These are phyloP conservation scores for Trichoderma asperelloides DNA, from an alignment of 495 filamentous ascomycete genomes.

Conservation along the genomic window DNA sequence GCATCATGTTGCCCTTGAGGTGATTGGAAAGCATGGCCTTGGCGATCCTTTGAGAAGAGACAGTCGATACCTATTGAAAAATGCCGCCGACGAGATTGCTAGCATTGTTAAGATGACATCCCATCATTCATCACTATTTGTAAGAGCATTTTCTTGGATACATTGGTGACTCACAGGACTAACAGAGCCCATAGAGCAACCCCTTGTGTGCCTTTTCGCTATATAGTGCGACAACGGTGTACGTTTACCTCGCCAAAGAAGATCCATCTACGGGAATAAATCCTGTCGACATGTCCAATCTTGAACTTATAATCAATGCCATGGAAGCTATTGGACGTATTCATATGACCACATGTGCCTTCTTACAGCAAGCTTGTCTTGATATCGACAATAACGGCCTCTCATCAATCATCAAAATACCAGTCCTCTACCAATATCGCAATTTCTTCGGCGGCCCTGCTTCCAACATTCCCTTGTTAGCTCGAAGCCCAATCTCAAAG, in stretches of 20 bases:
- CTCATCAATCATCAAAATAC: slow-evolving; percentile 9
- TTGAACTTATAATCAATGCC: slow-evolving; percentile 30
- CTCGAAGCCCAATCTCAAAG: slow-evolving; percentile 21
- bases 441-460: slow-evolving; percentile 4
- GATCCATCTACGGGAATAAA: slow-evolving; percentile 8
- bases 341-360: slow-evolving; percentile 28
- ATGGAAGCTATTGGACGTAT: slow-evolving; percentile 30
- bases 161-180: not conserved
- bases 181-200: slow-evolving; percentile 19
- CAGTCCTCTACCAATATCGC: not conserved
- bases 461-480: slow-evolving; percentile 32
- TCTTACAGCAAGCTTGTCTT: slow-evolving; percentile 29
- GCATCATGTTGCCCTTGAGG: slow-evolving; percentile 32
- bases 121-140: slow-evolving; percentile 21
- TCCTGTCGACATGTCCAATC: slow-evolving; percentile 17
- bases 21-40: slow-evolving; percentile 27
- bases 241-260: slow-evolving; percentile 24
- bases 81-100: slow-evolving; percentile 34
- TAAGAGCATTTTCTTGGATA: slow-evolving; percentile 12
- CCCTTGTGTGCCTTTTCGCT: slow-evolving; percentile 32
- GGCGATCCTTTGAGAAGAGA: slow-evolving; percentile 20
- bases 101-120: slow-evolving; percentile 33
- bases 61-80: slow-evolving; percentile 24
- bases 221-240: slow-evolving; percentile 34
- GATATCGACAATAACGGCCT: slow-evolving; percentile 32